Percentiles rank a stretch among this genome's conserved stretches.
Conservation (phyloP, 306 rosid genomes). For the Citrullus colocynthis region DNA sequence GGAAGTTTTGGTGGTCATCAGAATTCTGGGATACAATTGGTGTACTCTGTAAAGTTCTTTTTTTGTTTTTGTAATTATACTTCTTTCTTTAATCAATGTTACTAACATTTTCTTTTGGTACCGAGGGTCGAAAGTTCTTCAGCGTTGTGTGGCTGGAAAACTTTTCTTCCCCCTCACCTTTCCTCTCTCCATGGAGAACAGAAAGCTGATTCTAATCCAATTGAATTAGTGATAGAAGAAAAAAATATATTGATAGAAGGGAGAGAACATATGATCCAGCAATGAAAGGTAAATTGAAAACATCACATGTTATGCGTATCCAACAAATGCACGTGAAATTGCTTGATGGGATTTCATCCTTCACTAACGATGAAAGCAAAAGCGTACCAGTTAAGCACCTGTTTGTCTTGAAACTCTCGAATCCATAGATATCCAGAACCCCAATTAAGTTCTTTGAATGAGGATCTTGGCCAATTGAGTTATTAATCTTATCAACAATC, state of each 20-base stretch:
- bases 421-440: constrained; percentile 95
- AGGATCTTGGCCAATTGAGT: constrained; percentile 90
- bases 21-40: neutral
- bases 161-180: neutral
- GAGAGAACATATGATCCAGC: neutral
- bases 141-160: neutral
- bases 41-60: neutral
- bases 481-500: constrained; percentile 84
- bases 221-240: neutral
- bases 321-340: neutral
- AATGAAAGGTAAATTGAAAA: neutral
- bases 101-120: neutral
- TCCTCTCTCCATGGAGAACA: neutral
- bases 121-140: neutral
- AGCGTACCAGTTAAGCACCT: constrained; percentile 77
- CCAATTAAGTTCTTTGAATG: constrained; percentile 69
- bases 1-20: neutral
- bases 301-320: neutral
- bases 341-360: constrained; percentile 14
- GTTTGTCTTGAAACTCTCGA: constrained; percentile 99
- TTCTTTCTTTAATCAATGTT: neutral
- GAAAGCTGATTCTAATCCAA: neutral
- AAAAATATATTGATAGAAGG: neutral
- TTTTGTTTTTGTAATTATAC: neutral
- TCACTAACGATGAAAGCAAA: constrained; percentile 31